phyloP scores from a whole-genome alignment of 2,329 filamentous ascomycete genomes.

The Fusarium mundagurra region DNA sequence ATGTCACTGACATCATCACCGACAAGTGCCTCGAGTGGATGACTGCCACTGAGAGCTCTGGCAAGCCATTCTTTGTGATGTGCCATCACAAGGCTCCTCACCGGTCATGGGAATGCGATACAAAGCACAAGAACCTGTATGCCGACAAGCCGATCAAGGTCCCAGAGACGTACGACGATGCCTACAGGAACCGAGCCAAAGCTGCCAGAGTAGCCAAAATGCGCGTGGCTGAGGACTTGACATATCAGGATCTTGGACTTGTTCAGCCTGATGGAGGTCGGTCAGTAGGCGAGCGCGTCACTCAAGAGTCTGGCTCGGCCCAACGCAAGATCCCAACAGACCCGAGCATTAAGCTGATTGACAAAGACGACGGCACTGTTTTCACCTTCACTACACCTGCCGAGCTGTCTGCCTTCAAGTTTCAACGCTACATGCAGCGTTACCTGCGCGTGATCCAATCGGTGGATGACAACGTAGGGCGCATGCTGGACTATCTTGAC shows the following conservation, averaged over 20 bases:
- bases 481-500: slow-evolving; percentile 57
- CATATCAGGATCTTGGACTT: slow-evolving; percentile 61
- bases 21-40: slow-evolving; percentile 59
- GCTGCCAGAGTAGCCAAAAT: slow-evolving; percentile 62
- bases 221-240: slow-evolving; percentile 61
- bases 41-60: slow-evolving; percentile 28
- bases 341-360: background rate
- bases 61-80: slow-evolving; percentile 63
- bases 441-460: slow-evolving; percentile 63
- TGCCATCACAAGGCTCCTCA: slow-evolving; percentile 67
- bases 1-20: slow-evolving; percentile 63
- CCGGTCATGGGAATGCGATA: slow-evolving; percentile 61
- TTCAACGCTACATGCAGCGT: slow-evolving; percentile 65
- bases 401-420: slow-evolving; percentile 64
- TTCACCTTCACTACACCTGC: slow-evolving; percentile 55
- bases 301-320: background rate
- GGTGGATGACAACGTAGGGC: slow-evolving; percentile 63
- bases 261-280: slow-evolving; percentile 58
- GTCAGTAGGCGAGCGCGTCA: background rate
- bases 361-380: slow-evolving; percentile 28
- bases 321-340: slow-evolving; percentile 34
- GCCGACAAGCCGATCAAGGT: slow-evolving; percentile 54
- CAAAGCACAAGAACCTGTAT: slow-evolving; percentile 60
- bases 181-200: slow-evolving; percentile 63
- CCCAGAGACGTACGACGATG: slow-evolving; percentile 62